Evolutionary conservation across 768 basidiomycete species (phyloP).

Genomic region (Coprinellus micaceus): DNA sequence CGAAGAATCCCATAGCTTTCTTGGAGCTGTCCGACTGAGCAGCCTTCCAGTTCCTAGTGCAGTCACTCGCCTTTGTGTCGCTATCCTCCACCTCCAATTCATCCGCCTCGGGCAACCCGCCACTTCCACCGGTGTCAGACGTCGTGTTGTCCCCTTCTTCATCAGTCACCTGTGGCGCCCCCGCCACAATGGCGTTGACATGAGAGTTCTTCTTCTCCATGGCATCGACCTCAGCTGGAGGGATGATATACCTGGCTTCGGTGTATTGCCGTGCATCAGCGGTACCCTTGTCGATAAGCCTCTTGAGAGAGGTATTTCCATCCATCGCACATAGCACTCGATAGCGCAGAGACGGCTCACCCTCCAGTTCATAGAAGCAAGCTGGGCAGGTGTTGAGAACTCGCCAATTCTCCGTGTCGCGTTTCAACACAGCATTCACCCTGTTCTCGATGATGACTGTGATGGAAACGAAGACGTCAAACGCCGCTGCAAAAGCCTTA

Average conservation of each 20-base stretch:
- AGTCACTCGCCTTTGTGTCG: background rate
- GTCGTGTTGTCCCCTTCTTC: background rate
- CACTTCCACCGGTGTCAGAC: too few relatives aligned
- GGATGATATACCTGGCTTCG: background rate
- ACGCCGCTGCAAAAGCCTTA: background rate
- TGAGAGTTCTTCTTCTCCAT: background rate
- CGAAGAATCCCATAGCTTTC: constrained; percentile 28
- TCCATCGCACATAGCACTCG: constrained; percentile 23
- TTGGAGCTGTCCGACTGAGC: constrained; percentile 10
- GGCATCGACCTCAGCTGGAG: background rate
- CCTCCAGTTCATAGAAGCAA: constrained; percentile 20
- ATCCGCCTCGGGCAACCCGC: background rate
- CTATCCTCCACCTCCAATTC: background rate
- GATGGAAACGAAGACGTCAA: too few relatives aligned
- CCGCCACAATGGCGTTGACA: background rate
- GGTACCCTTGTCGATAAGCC: background rate
- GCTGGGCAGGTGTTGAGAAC: constrained; percentile 11
- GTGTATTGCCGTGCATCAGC: background rate
- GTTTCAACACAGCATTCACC: background rate
- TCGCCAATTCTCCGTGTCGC: constrained; percentile 12
- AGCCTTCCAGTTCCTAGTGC: background rate
- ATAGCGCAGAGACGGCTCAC: constrained; percentile 18
- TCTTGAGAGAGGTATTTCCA: constrained; percentile 25
- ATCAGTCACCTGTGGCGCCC: background rate
- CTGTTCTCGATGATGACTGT: too few relatives aligned